Conservation (phyloP, 1,284 basidiomycete species). For the Fomitopsis betulina region DNA sequence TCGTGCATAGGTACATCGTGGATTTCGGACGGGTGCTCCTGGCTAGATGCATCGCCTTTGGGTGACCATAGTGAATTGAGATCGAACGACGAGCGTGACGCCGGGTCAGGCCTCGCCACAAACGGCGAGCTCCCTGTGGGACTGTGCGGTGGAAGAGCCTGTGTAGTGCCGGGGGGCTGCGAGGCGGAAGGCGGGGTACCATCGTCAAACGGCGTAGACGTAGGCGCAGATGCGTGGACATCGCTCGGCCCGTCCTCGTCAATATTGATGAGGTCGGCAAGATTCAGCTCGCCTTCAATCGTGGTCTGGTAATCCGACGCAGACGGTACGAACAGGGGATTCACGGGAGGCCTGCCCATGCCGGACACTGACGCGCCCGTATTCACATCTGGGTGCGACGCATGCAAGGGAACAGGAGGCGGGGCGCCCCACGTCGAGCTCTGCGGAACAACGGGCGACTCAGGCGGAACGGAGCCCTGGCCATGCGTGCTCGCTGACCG, state of each 20-base stretch:
- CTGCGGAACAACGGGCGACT: conserved; percentile 50
- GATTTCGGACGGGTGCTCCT: conserved; percentile 20
- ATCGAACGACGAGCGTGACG: conserved; percentile 54
- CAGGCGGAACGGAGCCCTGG: conserved; percentile 52
- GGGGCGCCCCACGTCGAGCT: conserved; percentile 54
- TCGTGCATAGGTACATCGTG: conserved; percentile 22
- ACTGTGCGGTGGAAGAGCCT: conserved; percentile 10
- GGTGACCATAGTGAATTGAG: conserved; percentile 63
- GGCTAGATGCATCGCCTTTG: conserved; percentile 6
- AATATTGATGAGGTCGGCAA: conserved; percentile 73
- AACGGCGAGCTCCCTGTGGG: conserved; percentile 45
- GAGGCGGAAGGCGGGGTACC: conserved; percentile 3
- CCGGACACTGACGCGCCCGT: conserved; percentile 17
- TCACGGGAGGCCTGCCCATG: conserved; percentile 28
- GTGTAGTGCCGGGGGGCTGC: conserved; percentile 5
- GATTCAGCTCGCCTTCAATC: conserved; percentile 61
- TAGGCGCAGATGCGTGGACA: conserved; percentile 14
- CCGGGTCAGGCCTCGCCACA: conserved; percentile 40
- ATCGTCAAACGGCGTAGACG: conserved; percentile 15
- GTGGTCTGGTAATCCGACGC: conserved; percentile 34
- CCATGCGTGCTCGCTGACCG: conserved; percentile 16
- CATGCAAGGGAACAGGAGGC: conserved; percentile 47
- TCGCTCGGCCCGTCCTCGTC: conserved; percentile 53
- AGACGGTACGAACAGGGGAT: conserved; percentile 38
- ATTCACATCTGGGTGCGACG: conserved; percentile 22